Percentiles rank a stretch among this genome's conserved stretches.
Conservation (phyloP, 768 basidiomycete species). For the Brasilioporus rufonigricans region DNA sequence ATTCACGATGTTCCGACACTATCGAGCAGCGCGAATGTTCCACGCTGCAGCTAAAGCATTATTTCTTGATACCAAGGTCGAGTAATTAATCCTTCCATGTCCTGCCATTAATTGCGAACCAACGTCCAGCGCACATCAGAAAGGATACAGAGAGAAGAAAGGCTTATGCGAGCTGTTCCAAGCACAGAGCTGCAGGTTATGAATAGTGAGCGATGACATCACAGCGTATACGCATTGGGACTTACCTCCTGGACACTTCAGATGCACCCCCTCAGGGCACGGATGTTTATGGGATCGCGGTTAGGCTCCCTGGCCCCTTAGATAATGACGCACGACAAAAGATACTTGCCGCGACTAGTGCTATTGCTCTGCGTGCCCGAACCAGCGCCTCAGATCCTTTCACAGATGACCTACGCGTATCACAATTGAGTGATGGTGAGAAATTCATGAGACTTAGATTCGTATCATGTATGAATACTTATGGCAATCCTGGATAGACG, state of each 20-base stretch:
- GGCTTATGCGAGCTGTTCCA: not conserved
- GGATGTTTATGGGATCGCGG: not conserved
- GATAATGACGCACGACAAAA: not conserved
- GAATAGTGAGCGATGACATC: not conserved
- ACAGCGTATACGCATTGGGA: not conserved
- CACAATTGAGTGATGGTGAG: not conserved
- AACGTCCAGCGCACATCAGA: constrained; percentile 1
- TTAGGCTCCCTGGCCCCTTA: not conserved
- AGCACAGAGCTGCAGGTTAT: not conserved
- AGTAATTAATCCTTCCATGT: too few relatives aligned
- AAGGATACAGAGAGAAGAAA: constrained; percentile 3
- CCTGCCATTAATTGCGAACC: not conserved
- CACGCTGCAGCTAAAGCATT: not conserved
- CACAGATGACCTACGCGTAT: not conserved
- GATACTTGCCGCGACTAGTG: not conserved
- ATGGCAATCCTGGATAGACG: not conserved
- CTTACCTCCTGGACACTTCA: not conserved
- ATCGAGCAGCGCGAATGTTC: not conserved
- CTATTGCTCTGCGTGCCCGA: not conserved
- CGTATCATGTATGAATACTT: too few relatives aligned
- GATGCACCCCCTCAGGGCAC: not conserved
- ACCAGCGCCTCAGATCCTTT: not conserved
- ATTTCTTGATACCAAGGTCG: not conserved
- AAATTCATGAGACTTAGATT: not conserved
- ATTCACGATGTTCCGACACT: not conserved